Conservation (phyloP, 257 asterid genomes). For the Rehmannia glutinosa region DNA sequence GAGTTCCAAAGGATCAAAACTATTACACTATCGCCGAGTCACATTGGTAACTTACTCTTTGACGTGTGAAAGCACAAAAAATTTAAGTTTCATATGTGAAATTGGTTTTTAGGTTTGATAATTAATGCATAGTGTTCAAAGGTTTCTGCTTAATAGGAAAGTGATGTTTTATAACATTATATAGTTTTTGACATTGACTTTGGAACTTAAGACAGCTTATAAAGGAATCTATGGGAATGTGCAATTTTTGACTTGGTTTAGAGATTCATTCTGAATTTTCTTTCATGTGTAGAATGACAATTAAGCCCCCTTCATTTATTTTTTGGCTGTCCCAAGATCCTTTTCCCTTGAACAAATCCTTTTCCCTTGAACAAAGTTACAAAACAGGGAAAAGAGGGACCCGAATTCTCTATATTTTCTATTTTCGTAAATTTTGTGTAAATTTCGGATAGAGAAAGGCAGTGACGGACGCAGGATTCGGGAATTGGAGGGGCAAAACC, state of each 20-base stretch:
- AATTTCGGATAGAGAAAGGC: no score
- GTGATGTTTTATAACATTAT: constrained; percentile 12
- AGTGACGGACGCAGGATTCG: no score
- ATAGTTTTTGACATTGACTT: constrained; percentile 46
- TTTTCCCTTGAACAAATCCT: no score
- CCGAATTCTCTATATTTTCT: no score
- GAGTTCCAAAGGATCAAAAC: constrained; percentile 9
- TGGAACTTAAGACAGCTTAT: constrained; percentile 14
- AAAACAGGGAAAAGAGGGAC: no score
- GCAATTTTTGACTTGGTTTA: constrained; percentile 38
- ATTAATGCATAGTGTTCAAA: constrained; percentile 19
- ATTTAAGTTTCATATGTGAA: neutral
- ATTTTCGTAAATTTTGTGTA: no score
- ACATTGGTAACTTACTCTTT: constrained; percentile 15
- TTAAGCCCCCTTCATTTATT: no score
- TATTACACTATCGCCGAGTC: constrained; percentile 41
- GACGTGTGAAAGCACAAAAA: neutral
- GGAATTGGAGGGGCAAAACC: no score
- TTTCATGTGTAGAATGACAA: no score
- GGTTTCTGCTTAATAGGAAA: constrained; percentile 13
- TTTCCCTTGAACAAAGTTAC: no score
- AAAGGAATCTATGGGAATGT: constrained; percentile 28
- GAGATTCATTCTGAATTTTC: constrained; percentile 12
- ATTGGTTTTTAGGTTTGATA: constrained; percentile 4
- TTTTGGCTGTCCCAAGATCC: no score